Percentiles rank a stretch among this genome's conserved stretches.
phyloP scores from a whole-genome alignment of 208 protist species.

The Crithidia bombi region DNA sequence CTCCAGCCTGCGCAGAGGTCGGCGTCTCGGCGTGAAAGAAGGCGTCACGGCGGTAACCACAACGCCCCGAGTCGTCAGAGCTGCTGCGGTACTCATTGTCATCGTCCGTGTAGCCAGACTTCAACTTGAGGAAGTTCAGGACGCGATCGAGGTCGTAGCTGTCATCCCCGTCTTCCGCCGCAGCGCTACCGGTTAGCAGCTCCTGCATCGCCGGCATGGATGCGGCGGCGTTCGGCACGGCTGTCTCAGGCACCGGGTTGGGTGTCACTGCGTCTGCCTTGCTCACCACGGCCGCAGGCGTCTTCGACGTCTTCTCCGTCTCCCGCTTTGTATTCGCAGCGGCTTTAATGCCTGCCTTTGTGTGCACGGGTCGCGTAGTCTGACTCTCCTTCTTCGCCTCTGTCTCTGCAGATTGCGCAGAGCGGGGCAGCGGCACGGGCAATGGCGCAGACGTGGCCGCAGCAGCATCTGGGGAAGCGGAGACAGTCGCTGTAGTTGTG shows the following conservation, averaged over 20 bases:
- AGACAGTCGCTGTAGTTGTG: background rate
- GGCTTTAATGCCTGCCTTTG: background rate
- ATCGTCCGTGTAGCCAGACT: slow-evolving; percentile 16
- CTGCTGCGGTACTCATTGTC: slow-evolving; percentile 17
- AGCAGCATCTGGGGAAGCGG: background rate
- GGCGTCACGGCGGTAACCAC: slow-evolving; percentile 6
- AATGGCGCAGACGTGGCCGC: background rate
- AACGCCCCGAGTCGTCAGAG: slow-evolving; percentile 8
- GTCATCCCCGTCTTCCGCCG: slow-evolving; percentile 16
- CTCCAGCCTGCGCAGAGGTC: background rate
- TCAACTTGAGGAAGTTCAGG: slow-evolving; percentile 30
- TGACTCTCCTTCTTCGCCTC: background rate
- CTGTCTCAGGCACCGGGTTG: background rate
- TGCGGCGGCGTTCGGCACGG: too few species aligned
- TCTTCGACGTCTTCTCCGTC: background rate
- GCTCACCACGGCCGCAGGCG: background rate
- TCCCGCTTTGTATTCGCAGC: background rate
- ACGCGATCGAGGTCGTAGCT: slow-evolving; percentile 35
- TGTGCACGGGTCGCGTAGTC: background rate
- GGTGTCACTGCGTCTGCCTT: background rate
- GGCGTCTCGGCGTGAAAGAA: slow-evolving; percentile 20
- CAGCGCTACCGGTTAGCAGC: too few species aligned
- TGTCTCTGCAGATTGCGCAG: background rate
- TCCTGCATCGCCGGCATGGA: too few species aligned
- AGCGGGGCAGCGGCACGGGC: slow-evolving; percentile 12